These are phyloP conservation scores for Diaporthe citri DNA, from an alignment of 2,329 filamentous ascomycete genomes.

Conservation along the genomic window DNA sequence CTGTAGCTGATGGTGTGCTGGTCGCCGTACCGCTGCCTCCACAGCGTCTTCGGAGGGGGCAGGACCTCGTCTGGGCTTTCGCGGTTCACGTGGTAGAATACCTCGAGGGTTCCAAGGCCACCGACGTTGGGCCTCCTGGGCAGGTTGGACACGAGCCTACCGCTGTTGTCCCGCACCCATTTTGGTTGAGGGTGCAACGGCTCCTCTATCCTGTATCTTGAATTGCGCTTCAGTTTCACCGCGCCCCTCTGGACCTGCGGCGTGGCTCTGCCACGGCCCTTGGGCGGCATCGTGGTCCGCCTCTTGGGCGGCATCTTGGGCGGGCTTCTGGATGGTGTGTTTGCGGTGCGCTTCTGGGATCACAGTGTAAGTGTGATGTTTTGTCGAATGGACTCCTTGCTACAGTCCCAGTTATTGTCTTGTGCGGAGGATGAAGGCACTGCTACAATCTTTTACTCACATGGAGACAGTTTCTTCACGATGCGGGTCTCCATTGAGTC, in stretches of 20 bases:
- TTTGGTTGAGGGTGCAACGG: background rate
- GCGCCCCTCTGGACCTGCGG: background rate
- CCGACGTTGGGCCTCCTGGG: slow-evolving; percentile 1
- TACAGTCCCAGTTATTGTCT: background rate
- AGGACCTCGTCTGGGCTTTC: background rate
- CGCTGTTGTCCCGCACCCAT: background rate
- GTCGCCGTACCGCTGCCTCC: slow-evolving; percentile 13
- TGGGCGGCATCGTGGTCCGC: background rate
- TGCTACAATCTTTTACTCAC: background rate
- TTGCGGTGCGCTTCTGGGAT: background rate
- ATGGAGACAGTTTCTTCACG: background rate
- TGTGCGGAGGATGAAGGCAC: background rate
- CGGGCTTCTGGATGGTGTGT: background rate
- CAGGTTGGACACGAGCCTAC: background rate
- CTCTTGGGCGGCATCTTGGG: background rate
- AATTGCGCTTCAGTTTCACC: background rate
- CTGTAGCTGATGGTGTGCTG: background rate
- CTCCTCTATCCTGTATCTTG: background rate
- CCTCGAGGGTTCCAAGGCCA: background rate
- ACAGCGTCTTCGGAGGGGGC: background rate
- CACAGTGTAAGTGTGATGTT: background rate
- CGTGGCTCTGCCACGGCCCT: background rate
- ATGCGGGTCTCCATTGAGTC: background rate
- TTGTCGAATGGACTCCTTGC: background rate
- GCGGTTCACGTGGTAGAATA: background rate